A percentile compares a stretch with the other conserved stretches of the same genome.
phyloP scores from a whole-genome alignment of 768 basidiomycete genomes.

The Boletus sp. region DNA sequence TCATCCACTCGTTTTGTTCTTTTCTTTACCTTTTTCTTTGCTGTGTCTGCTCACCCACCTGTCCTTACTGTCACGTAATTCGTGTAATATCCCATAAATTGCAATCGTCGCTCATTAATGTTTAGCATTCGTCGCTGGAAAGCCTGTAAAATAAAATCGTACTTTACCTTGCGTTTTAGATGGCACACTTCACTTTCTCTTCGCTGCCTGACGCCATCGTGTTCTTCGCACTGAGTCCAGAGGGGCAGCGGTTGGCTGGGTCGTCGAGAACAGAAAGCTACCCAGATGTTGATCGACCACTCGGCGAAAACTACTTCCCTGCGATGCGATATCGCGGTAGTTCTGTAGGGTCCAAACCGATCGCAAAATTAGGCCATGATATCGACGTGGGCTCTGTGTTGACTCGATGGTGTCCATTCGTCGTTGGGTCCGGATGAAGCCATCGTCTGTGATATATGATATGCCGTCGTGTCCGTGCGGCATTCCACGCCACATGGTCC shows the following conservation, averaged over 20 bases:
- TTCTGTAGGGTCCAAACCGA: background rate
- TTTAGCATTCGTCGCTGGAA: background rate
- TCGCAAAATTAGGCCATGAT: no score
- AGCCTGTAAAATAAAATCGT: background rate
- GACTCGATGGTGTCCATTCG: no score
- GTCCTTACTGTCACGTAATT: background rate
- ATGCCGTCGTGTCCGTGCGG: no score
- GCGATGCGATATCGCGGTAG: background rate
- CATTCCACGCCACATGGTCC: no score
- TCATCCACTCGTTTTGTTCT: background rate
- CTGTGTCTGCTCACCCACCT: background rate
- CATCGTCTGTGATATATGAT: no score
- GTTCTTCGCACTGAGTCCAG: background rate
- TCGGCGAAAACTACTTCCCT: no score
- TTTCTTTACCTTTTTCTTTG: background rate
- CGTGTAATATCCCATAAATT: background rate
- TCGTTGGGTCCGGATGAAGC: no score
- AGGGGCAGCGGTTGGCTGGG: no score
- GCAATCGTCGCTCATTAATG: background rate
- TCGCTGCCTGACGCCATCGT: background rate
- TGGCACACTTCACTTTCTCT: background rate
- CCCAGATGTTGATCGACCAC: background rate
- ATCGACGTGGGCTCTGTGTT: no score
- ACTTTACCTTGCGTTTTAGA: background rate
- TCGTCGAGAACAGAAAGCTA: background rate